Base-by-base conservation (phyloP, 192 early-diverging fungal species). In the Funneliformis geosporum region DNA sequence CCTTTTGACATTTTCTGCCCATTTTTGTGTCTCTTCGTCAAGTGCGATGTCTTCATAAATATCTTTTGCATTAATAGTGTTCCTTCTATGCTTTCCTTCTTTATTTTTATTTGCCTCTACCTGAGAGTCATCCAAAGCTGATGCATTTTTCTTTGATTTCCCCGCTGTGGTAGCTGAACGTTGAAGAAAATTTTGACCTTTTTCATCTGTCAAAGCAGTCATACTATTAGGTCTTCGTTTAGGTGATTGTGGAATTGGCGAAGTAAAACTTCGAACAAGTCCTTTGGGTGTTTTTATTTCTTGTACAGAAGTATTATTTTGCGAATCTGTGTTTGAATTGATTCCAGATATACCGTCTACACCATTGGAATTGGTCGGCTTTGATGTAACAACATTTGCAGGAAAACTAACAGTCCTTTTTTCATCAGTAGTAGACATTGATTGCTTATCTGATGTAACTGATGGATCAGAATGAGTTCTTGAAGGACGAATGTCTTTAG, bases 61-160 rank as follows among this genome's bases (percentile, higher is more conserved):
- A 7, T 8, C 10, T 47, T 87, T 85, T 4, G 81, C 80, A 59
- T 82, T 84, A 67, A 82, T 82, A 4, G 87, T 88, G 69, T 84
- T 88, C 33, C 85, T 82, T 28, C 87, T 81, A 43, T 85, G 25
- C 18, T 10, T 69, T 2, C 61, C 42, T 40, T 46, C 33, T 16
- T 55, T 70, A 0, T 23, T 42, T 40, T 25, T 44, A 46, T 27
- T 21, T 23, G 18, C 46, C 5, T 69, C 76, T 33, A 21, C 18
- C 14, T 43, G 42, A 50, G 28, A 47, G 23, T 43, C 40, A 60
- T 42, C 42, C 10, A 23, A 33, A 38, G 42, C 10, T 23, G 61
- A 50, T 25, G 38, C 38, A 14, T 25, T 46, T 28, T 47, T 79
- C 42, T 79, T 79, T 16, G 62, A 0, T 79, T 79, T 79, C 5